phyloP scores from a whole-genome alignment of 2,329 filamentous ascomycete species.

The Pseudopithomyces chartarum region DNA sequence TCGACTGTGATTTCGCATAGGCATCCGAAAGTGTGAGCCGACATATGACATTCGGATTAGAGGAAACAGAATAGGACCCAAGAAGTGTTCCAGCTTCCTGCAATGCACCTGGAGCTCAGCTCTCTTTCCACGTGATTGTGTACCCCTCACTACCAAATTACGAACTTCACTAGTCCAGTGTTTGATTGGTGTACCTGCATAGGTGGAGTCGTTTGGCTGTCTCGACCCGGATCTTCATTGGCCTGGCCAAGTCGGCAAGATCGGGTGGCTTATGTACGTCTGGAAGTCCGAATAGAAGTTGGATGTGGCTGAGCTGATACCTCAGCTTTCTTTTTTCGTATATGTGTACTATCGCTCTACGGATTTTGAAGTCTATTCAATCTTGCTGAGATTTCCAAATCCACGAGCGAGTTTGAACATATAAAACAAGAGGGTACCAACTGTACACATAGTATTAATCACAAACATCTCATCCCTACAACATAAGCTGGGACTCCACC shows the following conservation, averaged over 20 bases:
- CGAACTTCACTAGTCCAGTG: background rate
- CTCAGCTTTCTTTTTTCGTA: background rate
- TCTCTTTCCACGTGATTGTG: background rate
- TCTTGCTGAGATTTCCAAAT: too few relatives aligned
- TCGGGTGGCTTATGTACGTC: slow-evolving; percentile 1
- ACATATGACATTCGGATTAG: too few relatives aligned
- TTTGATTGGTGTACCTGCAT: slow-evolving; percentile 4
- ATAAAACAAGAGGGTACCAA: too few relatives aligned
- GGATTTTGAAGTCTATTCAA: too few relatives aligned
- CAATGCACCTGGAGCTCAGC: background rate
- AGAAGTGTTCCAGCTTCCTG: too few relatives aligned
- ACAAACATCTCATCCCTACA: too few relatives aligned
- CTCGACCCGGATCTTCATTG: background rate
- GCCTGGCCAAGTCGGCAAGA: slow-evolving; percentile 6
- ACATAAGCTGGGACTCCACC: background rate
- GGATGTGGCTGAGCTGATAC: background rate
- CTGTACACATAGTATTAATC: too few relatives aligned
- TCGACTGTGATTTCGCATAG: too few relatives aligned
- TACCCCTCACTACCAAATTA: background rate
- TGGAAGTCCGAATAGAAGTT: background rate
- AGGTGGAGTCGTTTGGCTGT: background rate
- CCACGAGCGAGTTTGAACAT: too few relatives aligned
- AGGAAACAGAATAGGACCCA: too few relatives aligned
- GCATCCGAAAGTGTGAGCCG: too few relatives aligned
- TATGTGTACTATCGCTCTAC: background rate